Base-by-base conservation (phyloP, 2,329 filamentous ascomycete genomes). In the Geosmithia morbida region DNA sequence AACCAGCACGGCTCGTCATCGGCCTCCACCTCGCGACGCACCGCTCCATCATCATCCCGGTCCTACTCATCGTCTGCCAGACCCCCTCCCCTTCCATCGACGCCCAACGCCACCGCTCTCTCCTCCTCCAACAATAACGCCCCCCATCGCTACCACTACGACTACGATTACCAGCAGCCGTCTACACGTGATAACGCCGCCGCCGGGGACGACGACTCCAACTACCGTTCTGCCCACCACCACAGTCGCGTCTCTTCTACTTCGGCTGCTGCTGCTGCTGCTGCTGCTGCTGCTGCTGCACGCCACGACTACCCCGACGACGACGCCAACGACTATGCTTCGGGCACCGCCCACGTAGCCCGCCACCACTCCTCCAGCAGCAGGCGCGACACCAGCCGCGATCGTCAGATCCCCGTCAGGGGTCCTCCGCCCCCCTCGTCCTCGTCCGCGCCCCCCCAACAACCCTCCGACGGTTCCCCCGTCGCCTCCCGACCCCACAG, bases 281-380 rank as follows among this genome's bases (percentile, higher is more conserved):
- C 42, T 22, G 47, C 49, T 2, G 47, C 49, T 19, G 37, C 44
- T 19, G 19, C 46, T 44, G 48, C 37, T 67, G 67, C 22, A 66
- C 29, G 26, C 11, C 20, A 45, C 10, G 43, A 45, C 43, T 66
- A 41, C 50, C 66, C 74, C 48, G 55, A 66, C 42, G 56, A 67
- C 46, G 66, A 68, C 48, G 79, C 83, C 57, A 73, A 82, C 62
- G 85, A 92, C 65, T 81, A 81, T 69, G 86, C 74, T 65, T 81
- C 81, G 69, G 86, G 90, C 66, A 75, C 81, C 56, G 71, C 74
- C 56, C 81, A 81, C 68, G 64, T 85, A 67, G 75, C 77, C 56
- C 70, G 74, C 47, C 51, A 55, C 50, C 68, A 77, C 67, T 54
- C 73, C 22, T 26, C 70, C 65, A 79, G 75, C 33, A 37, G 33